Evolutionary conservation across 805 yeast genomes (phyloP), one percentile per base, ranked within the genome.

Genomic region (Ogataea sp.): DNA sequence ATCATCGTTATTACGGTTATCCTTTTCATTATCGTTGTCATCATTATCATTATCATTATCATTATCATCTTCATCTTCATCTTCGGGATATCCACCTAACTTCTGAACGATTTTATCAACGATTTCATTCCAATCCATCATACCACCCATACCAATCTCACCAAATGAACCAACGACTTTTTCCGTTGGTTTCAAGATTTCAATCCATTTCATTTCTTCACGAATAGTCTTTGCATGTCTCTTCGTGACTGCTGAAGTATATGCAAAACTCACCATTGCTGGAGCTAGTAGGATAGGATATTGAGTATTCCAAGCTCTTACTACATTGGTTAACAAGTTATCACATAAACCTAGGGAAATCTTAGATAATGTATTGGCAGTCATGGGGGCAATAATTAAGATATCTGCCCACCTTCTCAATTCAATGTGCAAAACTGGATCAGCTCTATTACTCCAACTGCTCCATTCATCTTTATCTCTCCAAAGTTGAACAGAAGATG

Each of bases 131-230:
- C 94, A 87, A 51, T 93, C 97, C 81, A 89, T 83, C 97, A 93
- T 93, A 39, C 98, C 97, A 36, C 98, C 97, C 87, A 93, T 83
- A n/a, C 97, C 97, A 41, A 93, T 88, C 51, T 90, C 97, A 44
- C 98, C 97, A 64, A 89, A 87, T 35, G 50, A 32, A 41, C 95
- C 87, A 54, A 83, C 70, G 78, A 90, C 95, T 60, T 90, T 90
- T 59, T 90, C 98, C 20, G 88, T 87, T 0, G 98, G 98, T 57
- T 81, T 83, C 55, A 93, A 70, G n/a, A 90, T 78, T 48, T 87
- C 95, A 45, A 90, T 81, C 90, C 94, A 90, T 27, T 90, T 86
- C 93, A 93, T 89, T 47, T 88, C 96, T 46, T 87, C 95, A 35
- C 75, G 73, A 40, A 90, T 75, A 27, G 82, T 66, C 43, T 76